Evolutionary conservation across 1,284 basidiomycete genomes (phyloP).

Genomic region (Ustilago shanxiensis): DNA sequence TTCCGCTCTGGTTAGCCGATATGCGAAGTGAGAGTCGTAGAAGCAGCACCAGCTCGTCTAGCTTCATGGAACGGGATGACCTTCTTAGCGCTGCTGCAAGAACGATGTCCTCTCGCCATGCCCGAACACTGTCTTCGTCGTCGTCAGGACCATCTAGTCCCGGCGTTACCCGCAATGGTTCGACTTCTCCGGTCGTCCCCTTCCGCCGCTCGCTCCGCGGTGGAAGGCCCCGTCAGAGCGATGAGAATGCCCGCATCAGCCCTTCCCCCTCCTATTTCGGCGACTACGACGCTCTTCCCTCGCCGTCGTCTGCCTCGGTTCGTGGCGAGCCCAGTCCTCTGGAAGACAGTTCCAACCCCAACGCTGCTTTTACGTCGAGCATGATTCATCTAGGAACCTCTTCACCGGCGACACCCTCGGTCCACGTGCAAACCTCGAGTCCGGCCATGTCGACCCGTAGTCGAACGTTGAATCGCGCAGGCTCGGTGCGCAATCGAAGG

Average conservation of each 20-base stretch:
- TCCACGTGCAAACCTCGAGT: conserved; percentile 30
- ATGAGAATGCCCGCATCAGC: conserved; percentile 45
- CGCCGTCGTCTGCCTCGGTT: conserved; percentile 19
- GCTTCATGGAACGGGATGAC: conserved; percentile 41
- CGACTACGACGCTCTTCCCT: conserved; percentile 32
- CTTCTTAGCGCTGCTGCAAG: conserved; percentile 15
- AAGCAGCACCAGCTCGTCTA: conserved; percentile 38
- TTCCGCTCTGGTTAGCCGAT: conserved; percentile 51
- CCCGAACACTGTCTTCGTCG: conserved; percentile 29
- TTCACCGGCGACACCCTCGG: conserved; percentile 23
- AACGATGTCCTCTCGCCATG: conserved; percentile 24
- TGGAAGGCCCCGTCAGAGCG: conserved; percentile 32
- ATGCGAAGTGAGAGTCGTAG: conserved; percentile 51
- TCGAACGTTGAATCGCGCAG: conserved; percentile 34
- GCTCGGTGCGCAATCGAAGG: conserved; percentile 29
- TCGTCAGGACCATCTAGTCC: conserved; percentile 42
- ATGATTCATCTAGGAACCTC: conserved; percentile 30
- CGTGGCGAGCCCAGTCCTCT: conserved; percentile 20
- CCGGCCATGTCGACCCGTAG: conserved; percentile 53
- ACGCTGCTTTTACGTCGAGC: conserved; percentile 26
- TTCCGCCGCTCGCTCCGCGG: conserved; percentile 39
- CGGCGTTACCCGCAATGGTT: conserved; percentile 32
- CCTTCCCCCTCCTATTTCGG: conserved; percentile 44
- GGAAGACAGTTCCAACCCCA: conserved; percentile 15
- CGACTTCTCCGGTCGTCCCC: conserved; percentile 33